Percentiles rank a stretch among this genome's conserved stretches.
Conservation (phyloP, 768 basidiomycete genomes). For the Leccinum incarnatum region DNA sequence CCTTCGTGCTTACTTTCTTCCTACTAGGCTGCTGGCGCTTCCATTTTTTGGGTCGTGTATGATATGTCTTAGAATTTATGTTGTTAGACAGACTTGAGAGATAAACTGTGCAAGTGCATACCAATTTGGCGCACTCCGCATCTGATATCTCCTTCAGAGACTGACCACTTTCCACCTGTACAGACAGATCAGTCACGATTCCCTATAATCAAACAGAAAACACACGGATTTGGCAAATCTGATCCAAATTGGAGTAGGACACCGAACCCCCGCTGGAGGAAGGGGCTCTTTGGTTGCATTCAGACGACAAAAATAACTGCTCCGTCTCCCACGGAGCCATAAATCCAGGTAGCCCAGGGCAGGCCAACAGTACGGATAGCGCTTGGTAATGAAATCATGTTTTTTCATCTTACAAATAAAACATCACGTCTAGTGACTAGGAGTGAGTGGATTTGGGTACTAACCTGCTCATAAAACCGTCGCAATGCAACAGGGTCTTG, state of each 20-base stretch:
- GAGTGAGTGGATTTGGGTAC: neutral
- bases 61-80: neutral
- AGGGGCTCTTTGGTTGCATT: neutral
- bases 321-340: conserved; percentile 5
- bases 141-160: neutral
- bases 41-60: no score
- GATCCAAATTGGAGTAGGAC: conserved; percentile 11
- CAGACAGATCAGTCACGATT: neutral
- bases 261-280: neutral
- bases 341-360: conserved; percentile 15
- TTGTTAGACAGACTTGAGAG: neutral
- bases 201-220: neutral
- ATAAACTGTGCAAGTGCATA: conserved; percentile 2
- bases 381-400: conserved; percentile 8
- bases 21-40: neutral
- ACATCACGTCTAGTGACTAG: neutral
- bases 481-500: conserved; percentile 8
- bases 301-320: neutral
- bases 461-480: conserved; percentile 16
- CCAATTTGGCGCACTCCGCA: neutral
- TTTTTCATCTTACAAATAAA: conserved; percentile 9
- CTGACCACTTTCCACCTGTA: conserved; percentile 11
- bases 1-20: neutral
- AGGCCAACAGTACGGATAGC: conserved; percentile 16
- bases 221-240: conserved; percentile 10